Conservation (phyloP, 2,329 filamentous ascomycete genomes). For the Metarhizium robertsii region DNA sequence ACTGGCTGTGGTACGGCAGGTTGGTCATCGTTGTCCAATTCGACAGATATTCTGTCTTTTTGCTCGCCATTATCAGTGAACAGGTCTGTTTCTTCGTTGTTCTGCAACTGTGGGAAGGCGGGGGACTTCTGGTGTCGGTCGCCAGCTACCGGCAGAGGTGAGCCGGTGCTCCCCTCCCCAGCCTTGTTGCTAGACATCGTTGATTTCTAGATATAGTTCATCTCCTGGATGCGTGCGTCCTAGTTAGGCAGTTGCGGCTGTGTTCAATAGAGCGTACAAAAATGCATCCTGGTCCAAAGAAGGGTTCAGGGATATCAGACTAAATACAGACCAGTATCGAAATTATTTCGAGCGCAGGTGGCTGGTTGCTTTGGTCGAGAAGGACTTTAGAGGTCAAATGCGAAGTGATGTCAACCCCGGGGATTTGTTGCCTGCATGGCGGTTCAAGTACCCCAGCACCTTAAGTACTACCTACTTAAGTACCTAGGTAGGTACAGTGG, state of each 20-base stretch:
- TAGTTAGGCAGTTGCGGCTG: neutral
- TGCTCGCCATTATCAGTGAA: neutral
- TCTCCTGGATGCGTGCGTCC: neutral
- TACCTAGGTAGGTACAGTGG: no score
- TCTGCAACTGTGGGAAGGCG: neutral
- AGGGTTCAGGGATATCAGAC: neutral
- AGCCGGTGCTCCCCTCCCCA: neutral
- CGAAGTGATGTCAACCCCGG: no score
- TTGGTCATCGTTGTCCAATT: neutral
- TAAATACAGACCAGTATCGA: neutral
- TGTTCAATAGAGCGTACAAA: neutral
- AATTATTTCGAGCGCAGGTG: no score
- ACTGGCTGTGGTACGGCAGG: neutral
- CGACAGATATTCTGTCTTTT: neutral
- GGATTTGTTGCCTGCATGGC: no score
- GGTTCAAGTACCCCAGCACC: no score
- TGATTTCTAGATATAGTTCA: neutral
- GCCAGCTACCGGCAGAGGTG: neutral
- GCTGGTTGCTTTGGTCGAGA: no score
- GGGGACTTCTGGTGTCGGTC: neutral
- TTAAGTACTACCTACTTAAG: no score
- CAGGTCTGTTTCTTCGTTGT: neutral
- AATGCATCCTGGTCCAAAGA: no score
- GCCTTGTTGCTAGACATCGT: neutral
- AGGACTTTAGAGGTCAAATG: no score